Conservation (phyloP, 768 basidiomycete species). For the Pleurotus ostreatus region DNA sequence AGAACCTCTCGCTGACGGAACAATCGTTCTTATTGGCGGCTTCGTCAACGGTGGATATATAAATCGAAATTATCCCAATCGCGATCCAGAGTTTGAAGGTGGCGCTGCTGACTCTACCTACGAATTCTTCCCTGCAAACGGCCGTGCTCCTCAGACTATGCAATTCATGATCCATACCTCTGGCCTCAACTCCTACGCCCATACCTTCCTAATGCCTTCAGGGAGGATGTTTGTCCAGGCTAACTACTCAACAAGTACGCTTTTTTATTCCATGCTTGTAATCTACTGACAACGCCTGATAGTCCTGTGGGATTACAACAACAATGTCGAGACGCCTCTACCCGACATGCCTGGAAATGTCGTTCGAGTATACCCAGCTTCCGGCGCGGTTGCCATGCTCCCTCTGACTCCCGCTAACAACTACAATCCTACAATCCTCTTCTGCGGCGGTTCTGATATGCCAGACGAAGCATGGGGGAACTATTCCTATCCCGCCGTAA, state of each 20-base stretch:
- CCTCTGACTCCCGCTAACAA: slow-evolving; percentile 88
- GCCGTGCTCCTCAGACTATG: slow-evolving; percentile 45
- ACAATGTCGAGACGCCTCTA: slow-evolving; percentile 56
- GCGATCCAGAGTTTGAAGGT: slow-evolving; percentile 57
- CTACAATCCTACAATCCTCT: slow-evolving; percentile 79
- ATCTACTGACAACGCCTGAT: slow-evolving; percentile 8
- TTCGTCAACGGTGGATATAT: slow-evolving; percentile 77
- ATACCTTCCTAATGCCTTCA: slow-evolving; percentile 69
- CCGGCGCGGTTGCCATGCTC: slow-evolving; percentile 85
- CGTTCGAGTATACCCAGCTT: slow-evolving; percentile 84
- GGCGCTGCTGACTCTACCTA: slow-evolving; percentile 77
- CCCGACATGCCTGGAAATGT: slow-evolving; percentile 73
- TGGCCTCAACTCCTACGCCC: slow-evolving; percentile 76
- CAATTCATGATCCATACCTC: slow-evolving; percentile 68
- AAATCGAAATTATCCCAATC: slow-evolving; percentile 70
- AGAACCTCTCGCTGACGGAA: slow-evolving; percentile 73
- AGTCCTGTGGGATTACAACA: slow-evolving; percentile 49
- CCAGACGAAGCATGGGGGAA: slow-evolving; percentile 69
- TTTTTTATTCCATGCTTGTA: slow-evolving; percentile 2
- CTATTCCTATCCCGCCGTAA: slow-evolving; percentile 66
- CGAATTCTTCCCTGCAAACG: slow-evolving; percentile 75
- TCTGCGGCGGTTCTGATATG: slow-evolving; percentile 89
- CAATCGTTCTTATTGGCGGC: slow-evolving; percentile 76
- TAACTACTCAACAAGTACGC: slow-evolving; percentile 71
- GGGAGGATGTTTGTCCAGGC: slow-evolving; percentile 82